Evolutionary conservation across 208 protist species (phyloP).

Genomic region (Acanthamoeba rhysodes): DNA sequence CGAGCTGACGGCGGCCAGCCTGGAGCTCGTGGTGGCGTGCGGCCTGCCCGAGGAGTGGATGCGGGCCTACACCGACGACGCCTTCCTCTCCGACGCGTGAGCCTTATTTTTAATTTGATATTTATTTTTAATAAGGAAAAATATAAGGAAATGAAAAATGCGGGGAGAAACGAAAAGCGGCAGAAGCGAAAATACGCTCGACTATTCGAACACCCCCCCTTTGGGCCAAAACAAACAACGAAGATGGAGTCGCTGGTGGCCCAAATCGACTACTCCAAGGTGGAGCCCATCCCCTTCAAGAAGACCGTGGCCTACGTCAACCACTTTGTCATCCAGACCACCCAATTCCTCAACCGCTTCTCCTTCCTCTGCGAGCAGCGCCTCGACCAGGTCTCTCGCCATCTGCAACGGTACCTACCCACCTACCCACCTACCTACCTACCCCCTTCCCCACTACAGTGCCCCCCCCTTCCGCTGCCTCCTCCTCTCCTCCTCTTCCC

Average conservation of each 20-base stretch:
- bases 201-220: too few relatives aligned
- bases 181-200: too few relatives aligned
- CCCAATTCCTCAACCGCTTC: slow-evolving; percentile 84
- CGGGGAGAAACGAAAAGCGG: too few relatives aligned
- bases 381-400: slow-evolving; percentile 66
- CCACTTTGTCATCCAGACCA: slow-evolving; percentile 84
- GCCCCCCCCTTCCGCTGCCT: too few relatives aligned
- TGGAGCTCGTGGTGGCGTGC: slow-evolving; percentile 4
- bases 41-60: neutral
- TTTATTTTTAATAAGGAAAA: too few relatives aligned
- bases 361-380: slow-evolving; percentile 82
- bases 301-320: slow-evolving; percentile 83
- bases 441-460: too few relatives aligned
- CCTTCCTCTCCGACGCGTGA: slow-evolving; percentile 8
- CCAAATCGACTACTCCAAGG: slow-evolving; percentile 10
- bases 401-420: slow-evolving; percentile 62
- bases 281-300: slow-evolving; percentile 76
- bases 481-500: too few relatives aligned
- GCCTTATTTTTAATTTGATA: too few relatives aligned
- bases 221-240: neutral
- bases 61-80: slow-evolving; percentile 4
- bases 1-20: neutral
- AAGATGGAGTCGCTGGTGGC: neutral
- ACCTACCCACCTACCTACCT: neutral
- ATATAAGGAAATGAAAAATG: too few relatives aligned